Percentiles rank a stretch among this genome's conserved stretches.
Conservation (phyloP, 2,329 filamentous ascomycete species). For the Trichoderma lentiforme region DNA sequence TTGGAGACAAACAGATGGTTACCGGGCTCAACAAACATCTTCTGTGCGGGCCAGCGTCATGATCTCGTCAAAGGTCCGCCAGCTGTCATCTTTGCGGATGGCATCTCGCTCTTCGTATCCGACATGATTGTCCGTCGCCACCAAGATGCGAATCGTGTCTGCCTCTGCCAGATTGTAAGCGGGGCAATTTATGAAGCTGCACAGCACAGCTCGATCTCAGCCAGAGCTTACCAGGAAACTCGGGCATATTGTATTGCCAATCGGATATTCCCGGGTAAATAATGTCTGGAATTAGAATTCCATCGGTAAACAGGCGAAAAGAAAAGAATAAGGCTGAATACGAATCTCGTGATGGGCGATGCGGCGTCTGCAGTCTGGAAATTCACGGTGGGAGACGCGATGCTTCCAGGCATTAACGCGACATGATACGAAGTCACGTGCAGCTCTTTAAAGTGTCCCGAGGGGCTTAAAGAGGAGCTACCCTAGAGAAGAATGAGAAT, state of each 20-base stretch:
- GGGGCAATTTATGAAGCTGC: conserved; percentile 1
- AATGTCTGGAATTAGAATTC: not conserved
- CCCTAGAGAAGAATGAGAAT: not conserved
- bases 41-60: conserved; percentile 81
- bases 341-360: not conserved
- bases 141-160: conserved; percentile 90
- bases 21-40: conserved; percentile 55
- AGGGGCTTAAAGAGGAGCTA: not conserved
- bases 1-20: not conserved
- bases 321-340: not conserved
- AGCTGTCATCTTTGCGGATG: conserved; percentile 94
- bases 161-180: conserved; percentile 39
- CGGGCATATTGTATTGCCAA: conserved; percentile 27
- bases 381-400: conserved; percentile 18
- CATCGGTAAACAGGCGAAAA: not conserved
- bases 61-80: conserved; percentile 92
- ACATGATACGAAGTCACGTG: conserved; percentile 32
- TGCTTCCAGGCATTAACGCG: conserved; percentile 24
- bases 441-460: not conserved
- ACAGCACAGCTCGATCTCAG: not conserved
- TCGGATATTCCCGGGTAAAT: not conserved
- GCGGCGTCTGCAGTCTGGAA: not conserved
- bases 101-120: conserved; percentile 92
- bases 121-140: conserved; percentile 97
- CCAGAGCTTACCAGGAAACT: conserved; percentile 28